phyloP scores from a whole-genome alignment of 2,329 filamentous ascomycete genomes.

The Cytospora piceae region DNA sequence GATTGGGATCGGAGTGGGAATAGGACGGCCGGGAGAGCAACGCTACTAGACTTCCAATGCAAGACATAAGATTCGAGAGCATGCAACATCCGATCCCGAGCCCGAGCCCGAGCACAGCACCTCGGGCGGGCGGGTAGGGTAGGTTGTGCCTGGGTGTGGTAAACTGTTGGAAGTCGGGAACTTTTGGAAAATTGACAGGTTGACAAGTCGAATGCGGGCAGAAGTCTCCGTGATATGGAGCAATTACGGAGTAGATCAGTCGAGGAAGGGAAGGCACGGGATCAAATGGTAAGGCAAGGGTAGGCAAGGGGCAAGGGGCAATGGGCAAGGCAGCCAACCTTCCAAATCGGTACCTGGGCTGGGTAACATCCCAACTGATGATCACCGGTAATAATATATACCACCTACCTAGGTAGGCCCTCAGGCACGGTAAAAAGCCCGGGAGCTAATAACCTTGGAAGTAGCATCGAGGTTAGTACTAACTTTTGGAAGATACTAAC shows the following conservation, averaged over 20 bases:
- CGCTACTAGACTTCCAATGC: neutral
- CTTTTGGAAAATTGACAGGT: too few relatives aligned
- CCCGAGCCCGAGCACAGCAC: neutral
- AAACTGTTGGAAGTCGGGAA: too few relatives aligned
- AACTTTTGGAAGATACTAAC: too few relatives aligned
- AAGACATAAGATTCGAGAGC: neutral
- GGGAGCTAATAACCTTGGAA: too few relatives aligned
- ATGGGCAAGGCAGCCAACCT: neutral
- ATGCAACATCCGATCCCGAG: neutral
- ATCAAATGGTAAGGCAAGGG: neutral
- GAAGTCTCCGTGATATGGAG: neutral
- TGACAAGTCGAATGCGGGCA: neutral
- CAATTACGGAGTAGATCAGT: neutral
- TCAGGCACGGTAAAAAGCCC: too few relatives aligned
- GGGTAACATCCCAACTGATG: neutral
- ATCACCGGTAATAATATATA: neutral
- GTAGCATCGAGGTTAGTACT: too few relatives aligned
- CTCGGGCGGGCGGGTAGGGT: neutral
- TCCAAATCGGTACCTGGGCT: neutral
- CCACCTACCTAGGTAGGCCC: neutral
- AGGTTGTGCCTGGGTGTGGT: too few relatives aligned
- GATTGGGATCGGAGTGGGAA: neutral
- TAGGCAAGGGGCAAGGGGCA: neutral
- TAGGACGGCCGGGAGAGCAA: neutral
- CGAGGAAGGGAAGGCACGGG: conserved; percentile 3